phyloP scores from a whole-genome alignment of 1,139 yeast species.

The Taiozyma sp. region DNA sequence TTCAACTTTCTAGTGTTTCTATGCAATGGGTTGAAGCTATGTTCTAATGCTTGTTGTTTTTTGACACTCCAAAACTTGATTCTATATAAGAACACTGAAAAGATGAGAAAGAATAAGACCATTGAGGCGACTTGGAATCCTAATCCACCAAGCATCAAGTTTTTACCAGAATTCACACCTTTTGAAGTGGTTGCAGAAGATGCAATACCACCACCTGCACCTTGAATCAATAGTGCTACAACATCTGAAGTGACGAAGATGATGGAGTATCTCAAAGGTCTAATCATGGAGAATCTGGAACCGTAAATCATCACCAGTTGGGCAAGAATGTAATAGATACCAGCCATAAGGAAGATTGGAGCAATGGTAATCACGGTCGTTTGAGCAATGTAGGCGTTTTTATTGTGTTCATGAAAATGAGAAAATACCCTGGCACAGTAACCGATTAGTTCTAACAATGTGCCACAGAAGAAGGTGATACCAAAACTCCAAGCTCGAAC shows the following conservation, averaged over 20 bases:
- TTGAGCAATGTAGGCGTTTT: conserved; percentile 55
- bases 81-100: neutral
- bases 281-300: conserved; percentile 50
- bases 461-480: conserved; percentile 55
- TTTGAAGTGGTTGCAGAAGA: neutral
- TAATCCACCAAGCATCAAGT: neutral
- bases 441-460: conserved; percentile 64
- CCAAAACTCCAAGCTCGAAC: conserved; percentile 75
- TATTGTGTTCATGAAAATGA: conserved; percentile 30
- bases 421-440: conserved; percentile 59
- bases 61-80: neutral
- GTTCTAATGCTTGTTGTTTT: neutral
- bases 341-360: conserved; percentile 90
- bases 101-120: neutral
- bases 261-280: conserved; percentile 74
- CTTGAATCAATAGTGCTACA: conserved; percentile 69
- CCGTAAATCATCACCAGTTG: conserved; percentile 73
- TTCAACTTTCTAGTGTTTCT: neutral
- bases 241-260: conserved; percentile 66
- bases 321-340: conserved; percentile 73
- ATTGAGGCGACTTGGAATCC: neutral
- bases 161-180: neutral
- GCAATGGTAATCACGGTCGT: conserved; percentile 70
- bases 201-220: conserved; percentile 77
- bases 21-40: neutral